Base-by-base conservation (phyloP, 805 yeast species). In the Saturnispora halmiae region DNA sequence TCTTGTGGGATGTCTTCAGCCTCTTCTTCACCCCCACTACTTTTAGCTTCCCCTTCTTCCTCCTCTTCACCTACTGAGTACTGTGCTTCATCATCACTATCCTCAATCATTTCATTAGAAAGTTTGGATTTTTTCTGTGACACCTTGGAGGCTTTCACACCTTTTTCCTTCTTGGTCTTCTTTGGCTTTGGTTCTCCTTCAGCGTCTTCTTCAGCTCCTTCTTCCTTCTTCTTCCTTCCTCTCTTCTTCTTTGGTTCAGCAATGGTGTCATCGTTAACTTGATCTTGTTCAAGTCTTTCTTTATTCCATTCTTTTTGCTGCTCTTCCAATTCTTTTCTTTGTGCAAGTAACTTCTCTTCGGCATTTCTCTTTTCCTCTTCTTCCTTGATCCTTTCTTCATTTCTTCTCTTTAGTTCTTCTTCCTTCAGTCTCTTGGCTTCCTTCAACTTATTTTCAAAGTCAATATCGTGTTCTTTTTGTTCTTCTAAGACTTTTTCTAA, bases 341-440 rank as follows among this genome's bases (percentile, higher is more conserved):
- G 74, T 36, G 64, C 73, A 16, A 63, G 63, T 46, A 51, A 53
- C 46, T 51, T 64, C 54, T 61, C 73, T 24, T 59, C 60, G 58
- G 66, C 31, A 74, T 75, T 51, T 45, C 67, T 72, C 47, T 56
- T 65, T 36, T 65, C 66, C 47, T 66, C 72, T 45, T 65, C 70
- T 31, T 60, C 66, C 35, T 69, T 72, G 46, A 63, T 60, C 43
- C 64, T 65, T 47, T 66, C 69, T 44, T 66, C 71, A 38, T 59
- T 45, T 42, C 58, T 61, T 41, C 51, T 58, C 36, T 61, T 69
- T 52, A 76, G 84, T 47, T 73, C 79, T 32, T 51, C 49, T 43
- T 77, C 80, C 49, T 81, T 69, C 32, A 70, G 49, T 54, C 72
- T 75, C 59, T 76, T 73, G 18, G 96, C 96, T 46, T 77, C 86